phyloP scores from a whole-genome alignment of 208 protist genomes.

The Acanthamoeba culbertsoni region DNA sequence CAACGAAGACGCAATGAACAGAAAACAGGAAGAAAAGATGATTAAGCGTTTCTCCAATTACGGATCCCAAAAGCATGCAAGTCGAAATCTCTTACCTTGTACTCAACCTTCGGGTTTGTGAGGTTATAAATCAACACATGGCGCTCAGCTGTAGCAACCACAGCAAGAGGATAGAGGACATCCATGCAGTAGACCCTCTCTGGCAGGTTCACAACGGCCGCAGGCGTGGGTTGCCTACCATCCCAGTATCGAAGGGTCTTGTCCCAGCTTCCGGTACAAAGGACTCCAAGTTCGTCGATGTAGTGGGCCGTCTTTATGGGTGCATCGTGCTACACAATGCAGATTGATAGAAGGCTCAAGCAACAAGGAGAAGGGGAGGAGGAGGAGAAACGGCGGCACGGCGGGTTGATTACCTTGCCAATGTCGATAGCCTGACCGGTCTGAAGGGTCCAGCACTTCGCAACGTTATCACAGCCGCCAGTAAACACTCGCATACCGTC shows the following conservation, averaged over 20 bases:
- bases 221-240: constrained; percentile 28
- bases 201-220: constrained; percentile 30
- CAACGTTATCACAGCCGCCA: constrained; percentile 68
- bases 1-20: background rate
- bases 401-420: constrained; percentile 40
- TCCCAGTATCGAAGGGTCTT: constrained; percentile 83
- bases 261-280: constrained; percentile 79
- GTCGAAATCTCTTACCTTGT: constrained; percentile 55
- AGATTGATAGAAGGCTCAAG: background rate
- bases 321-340: constrained; percentile 55
- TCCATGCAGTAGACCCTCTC: constrained; percentile 77
- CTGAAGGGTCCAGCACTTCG: constrained; percentile 69
- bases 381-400: background rate
- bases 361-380: background rate
- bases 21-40: background rate
- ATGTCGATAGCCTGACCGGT: constrained; percentile 48
- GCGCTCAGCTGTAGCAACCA: constrained; percentile 69
- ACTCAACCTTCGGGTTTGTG: constrained; percentile 27
- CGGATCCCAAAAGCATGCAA: background rate
- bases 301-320: constrained; percentile 70
- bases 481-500: constrained; percentile 71
- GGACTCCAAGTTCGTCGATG: constrained; percentile 55
- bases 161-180: constrained; percentile 25
- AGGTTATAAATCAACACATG: constrained; percentile 71
- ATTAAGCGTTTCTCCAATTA: background rate